Evolutionary conservation across 768 basidiomycete species (phyloP), one percentile per base, ranked within the genome.

Genomic region (Phylloporus arenicola): DNA sequence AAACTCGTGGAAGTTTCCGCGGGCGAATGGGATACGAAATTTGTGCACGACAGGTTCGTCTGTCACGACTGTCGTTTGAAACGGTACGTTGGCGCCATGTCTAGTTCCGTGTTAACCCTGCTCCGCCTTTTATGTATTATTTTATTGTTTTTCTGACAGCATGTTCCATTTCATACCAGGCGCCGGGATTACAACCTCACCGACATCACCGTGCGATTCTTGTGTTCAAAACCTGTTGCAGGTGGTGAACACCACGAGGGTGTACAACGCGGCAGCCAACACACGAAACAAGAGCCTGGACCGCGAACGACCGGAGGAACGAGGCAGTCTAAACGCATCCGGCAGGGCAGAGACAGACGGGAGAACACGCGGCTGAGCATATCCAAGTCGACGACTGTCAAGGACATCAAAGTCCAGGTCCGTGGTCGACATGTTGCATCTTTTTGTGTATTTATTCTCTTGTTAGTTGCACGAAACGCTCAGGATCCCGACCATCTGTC

Each of bases 361-460:
- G 77, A 78, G 57, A 69, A 71, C 54, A 75, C 74, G 51, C 77
- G 68, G 56, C 61, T 88, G 43, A 75, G 69, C 11, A 75, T 92
- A 40, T 70, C 72, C 39, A 90, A 87, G 64, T 62, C 68, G 27
- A 88, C 79, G 54, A 82, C 84, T 0, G 76, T 92, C 45, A 89
- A 84, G 64, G 88, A 91, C 14, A 79, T 92, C 58, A 91, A 90
- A 66, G 61, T 87, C 48, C 75, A 79, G 74, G 85, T 88, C 50
- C 51, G 79, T 66, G 16, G n/a, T 44, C 13, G 20, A 48, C 44
- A n/a, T 27, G 56, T 47, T 35, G 19, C 43, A 31, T 31, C 41
- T 19, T 14, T 30, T 25, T 9, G 14, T 12, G 9, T 30, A 17
- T 45, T 40, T 37, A 27, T 12, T 20, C 17, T 14, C 35, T 17